Evolutionary conservation across 78 protist genomes (phyloP).

Genomic region (Ministeria vibrans): DNA sequence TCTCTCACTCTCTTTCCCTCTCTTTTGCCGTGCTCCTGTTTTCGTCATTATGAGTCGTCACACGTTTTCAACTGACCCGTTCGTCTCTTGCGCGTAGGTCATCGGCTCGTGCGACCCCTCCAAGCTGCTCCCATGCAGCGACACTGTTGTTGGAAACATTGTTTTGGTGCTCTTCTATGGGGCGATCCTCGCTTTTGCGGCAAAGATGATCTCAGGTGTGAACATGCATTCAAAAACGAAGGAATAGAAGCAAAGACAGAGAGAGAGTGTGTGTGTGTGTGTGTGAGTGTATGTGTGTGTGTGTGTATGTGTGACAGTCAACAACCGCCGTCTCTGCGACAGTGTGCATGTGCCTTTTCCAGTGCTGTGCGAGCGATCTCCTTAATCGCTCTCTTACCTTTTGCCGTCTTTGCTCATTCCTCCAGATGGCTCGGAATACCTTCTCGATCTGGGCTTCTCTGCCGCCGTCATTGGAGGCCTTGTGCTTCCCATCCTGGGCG

Average conservation of each 20-base stretch:
- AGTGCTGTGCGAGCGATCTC: background rate
- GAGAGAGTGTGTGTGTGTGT: too few relatives aligned
- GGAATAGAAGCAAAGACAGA: too few relatives aligned
- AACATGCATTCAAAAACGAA: too few relatives aligned
- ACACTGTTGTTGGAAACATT: background rate
- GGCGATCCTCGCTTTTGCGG: background rate
- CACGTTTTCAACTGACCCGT: too few relatives aligned
- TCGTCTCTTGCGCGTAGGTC: background rate
- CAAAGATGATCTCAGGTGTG: background rate
- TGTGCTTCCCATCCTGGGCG: conserved; percentile 73
- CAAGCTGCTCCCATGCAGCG: background rate
- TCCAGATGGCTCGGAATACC: background rate
- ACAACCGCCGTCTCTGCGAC: too few relatives aligned
- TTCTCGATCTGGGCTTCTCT: background rate
- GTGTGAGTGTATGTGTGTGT: background rate
- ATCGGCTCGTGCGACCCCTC: background rate
- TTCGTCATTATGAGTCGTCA: too few relatives aligned
- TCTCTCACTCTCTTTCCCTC: too few relatives aligned
- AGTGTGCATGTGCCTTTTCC: too few relatives aligned
- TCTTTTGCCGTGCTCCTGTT: too few relatives aligned
- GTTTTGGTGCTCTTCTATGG: background rate
- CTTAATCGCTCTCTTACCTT: background rate
- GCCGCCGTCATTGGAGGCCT: background rate
- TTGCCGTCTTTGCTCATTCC: background rate
- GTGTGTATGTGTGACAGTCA: too few relatives aligned